These are phyloP conservation scores for Colletotrichum phormii DNA, from an alignment of 2,329 filamentous ascomycete species.

Conservation along the genomic window DNA sequence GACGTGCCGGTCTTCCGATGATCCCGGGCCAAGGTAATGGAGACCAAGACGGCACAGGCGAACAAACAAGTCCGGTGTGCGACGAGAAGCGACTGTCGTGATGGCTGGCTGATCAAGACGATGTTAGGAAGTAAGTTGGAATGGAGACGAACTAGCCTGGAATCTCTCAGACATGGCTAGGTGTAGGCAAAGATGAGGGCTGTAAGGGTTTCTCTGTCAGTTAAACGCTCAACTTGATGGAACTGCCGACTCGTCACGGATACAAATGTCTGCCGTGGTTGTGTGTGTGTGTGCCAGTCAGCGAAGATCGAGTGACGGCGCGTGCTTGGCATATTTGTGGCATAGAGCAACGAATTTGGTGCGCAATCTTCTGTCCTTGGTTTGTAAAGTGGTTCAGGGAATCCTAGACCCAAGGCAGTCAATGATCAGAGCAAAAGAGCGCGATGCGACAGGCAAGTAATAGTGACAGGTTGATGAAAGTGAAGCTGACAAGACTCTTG, in stretches of 20 bases:
- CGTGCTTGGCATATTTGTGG: not conserved
- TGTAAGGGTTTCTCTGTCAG: not conserved
- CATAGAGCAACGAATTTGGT: not conserved
- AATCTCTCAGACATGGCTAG: too few species aligned
- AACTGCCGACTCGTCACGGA: not conserved
- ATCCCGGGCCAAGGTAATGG: not conserved
- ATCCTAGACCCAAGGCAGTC: too few species aligned
- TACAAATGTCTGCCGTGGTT: not conserved
- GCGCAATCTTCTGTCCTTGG: not conserved
- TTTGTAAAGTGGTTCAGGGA: too few species aligned
- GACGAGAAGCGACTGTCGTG: not conserved
- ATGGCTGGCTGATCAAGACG: not conserved
- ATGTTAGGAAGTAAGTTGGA: not conserved
- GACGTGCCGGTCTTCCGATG: conserved; percentile 6
- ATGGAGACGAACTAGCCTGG: too few species aligned
- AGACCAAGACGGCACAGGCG: not conserved
- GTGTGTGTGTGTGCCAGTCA: not conserved
- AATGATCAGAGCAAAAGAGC: not conserved
- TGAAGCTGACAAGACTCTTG: conserved; percentile 28
- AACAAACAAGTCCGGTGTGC: not conserved
- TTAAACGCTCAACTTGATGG: not conserved
- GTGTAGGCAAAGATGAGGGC: not conserved
- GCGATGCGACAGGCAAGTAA: too few species aligned
- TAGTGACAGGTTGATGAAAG: conserved; percentile 10
- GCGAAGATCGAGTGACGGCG: not conserved